These are phyloP conservation scores for Sextonia rubra DNA, from an alignment of 164 flowering plant genomes.

Conservation along the genomic window DNA sequence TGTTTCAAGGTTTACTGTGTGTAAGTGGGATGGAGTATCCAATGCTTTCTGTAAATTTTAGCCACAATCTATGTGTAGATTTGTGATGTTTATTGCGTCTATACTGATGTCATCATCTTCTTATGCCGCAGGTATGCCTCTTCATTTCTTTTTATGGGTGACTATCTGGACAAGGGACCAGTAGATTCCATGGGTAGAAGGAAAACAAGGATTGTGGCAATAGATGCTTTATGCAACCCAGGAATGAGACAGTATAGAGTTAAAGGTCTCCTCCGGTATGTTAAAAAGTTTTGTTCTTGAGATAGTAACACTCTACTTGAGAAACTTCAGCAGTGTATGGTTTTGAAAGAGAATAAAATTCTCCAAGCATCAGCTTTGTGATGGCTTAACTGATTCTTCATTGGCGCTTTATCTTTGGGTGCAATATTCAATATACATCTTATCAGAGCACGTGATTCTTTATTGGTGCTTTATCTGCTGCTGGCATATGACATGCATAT, in stretches of 20 bases:
- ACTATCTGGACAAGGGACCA: constrained; percentile 47
- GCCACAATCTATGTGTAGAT: background rate
- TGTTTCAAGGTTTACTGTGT: too few relatives aligned
- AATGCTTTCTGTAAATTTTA: too few relatives aligned
- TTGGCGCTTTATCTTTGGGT: too few relatives aligned
- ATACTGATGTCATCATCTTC: constrained; percentile 1
- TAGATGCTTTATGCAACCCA: constrained; percentile 75
- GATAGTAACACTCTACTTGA: background rate
- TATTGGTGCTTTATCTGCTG: background rate
- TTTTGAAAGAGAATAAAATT: background rate
- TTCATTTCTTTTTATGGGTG: constrained; percentile 68
- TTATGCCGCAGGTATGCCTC: constrained; percentile 61
- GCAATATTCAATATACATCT: too few relatives aligned
- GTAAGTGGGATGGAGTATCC: too few relatives aligned
- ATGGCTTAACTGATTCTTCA: background rate
- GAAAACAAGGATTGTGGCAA: constrained; percentile 72
- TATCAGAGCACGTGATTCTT: too few relatives aligned
- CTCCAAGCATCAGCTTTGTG: background rate
- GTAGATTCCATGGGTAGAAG: constrained; percentile 60
- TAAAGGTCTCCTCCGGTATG: constrained; percentile 62
- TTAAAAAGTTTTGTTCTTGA: constrained; percentile 2
- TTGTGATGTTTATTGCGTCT: background rate
- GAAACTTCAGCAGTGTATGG: background rate
- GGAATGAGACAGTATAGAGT: constrained; percentile 51
- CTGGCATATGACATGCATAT: background rate